These are phyloP conservation scores for Dactylonectria estremocensis DNA, from an alignment of 2,329 filamentous ascomycete genomes.

Conservation along the genomic window DNA sequence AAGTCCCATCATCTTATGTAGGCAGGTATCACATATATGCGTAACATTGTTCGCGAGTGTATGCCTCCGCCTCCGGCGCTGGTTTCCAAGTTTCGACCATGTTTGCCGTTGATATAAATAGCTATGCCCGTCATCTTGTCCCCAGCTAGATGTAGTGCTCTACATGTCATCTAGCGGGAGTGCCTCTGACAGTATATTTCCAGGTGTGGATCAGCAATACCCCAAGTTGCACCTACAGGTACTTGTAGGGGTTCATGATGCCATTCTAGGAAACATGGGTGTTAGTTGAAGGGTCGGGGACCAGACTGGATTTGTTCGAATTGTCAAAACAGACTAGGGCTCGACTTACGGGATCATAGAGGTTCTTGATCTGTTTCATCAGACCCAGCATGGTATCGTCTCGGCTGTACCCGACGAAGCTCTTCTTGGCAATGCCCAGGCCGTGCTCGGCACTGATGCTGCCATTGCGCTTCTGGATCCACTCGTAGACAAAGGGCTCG, in stretches of 20 bases:
- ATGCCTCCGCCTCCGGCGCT: neutral
- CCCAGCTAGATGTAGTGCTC: neutral
- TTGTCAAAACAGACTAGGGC: slow-evolving; percentile 23
- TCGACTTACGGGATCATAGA: slow-evolving; percentile 90
- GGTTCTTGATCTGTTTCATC: slow-evolving; percentile 95
- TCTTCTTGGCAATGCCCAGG: slow-evolving; percentile 94
- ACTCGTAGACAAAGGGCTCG: slow-evolving; percentile 98
- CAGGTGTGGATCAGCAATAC: neutral
- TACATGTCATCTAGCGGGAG: slow-evolving; percentile 8
- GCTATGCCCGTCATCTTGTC: neutral
- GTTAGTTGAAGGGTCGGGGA: slow-evolving; percentile 43
- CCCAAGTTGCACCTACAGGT: slow-evolving; percentile 69
- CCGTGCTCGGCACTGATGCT: slow-evolving; percentile 99
- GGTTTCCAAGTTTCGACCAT: neutral
- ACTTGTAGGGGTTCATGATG: slow-evolving; percentile 99
- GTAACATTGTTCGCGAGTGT: neutral
- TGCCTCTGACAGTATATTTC: neutral
- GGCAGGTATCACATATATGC: slow-evolving; percentile 1
- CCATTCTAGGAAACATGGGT: slow-evolving; percentile 76
- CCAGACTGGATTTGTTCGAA: neutral
- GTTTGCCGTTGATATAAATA: neutral
- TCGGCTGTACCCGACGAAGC: slow-evolving; percentile 93
- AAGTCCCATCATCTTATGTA: neutral
- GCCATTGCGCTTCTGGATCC: slow-evolving; percentile 89
- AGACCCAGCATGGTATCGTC: slow-evolving; percentile 88